Percentiles rank a stretch among this genome's conserved stretches.
These are phyloP conservation scores for Psidium guajava DNA, from an alignment of 345 rosid species.

Conservation along the genomic window DNA sequence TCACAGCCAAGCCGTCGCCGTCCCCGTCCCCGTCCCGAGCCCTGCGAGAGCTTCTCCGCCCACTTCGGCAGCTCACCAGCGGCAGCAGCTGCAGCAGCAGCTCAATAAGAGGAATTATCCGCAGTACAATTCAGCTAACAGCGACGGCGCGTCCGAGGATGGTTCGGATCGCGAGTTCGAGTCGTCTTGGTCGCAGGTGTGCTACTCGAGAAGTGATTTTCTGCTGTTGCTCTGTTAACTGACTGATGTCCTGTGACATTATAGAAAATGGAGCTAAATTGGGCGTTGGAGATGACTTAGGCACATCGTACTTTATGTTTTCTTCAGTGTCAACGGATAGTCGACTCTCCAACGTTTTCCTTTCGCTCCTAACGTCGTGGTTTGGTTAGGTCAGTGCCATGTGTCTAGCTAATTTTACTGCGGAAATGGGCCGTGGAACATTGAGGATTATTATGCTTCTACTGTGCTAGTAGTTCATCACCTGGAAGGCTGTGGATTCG, in stretches of 20 bases:
- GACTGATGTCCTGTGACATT: background rate
- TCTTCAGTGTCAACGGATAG: background rate
- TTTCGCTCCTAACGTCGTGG: background rate
- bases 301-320: background rate
- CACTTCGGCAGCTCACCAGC: constrained; percentile 1
- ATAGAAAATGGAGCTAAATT: background rate
- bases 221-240: background rate
- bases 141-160: constrained; percentile 19
- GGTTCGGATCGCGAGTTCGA: constrained; percentile 29
- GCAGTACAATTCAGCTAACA: background rate
- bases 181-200: constrained; percentile 10
- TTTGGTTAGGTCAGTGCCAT: background rate
- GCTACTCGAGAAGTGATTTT: constrained; percentile 1
- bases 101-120: background rate
- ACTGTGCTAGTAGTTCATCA: background rate
- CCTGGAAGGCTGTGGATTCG: background rate
- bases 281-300: background rate
- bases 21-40: constrained; percentile 5
- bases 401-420: background rate
- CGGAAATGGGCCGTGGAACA: background rate
- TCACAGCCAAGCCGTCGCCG: background rate
- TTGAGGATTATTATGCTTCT: background rate
- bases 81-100: constrained; percentile 1
- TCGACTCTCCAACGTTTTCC: background rate
- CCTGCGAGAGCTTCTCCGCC: constrained; percentile 8